A percentile compares a stretch with the other conserved stretches of the same genome.
These are phyloP conservation scores for Aspergillus sparsus DNA, from an alignment of 495 filamentous ascomycete genomes.

Conservation along the genomic window DNA sequence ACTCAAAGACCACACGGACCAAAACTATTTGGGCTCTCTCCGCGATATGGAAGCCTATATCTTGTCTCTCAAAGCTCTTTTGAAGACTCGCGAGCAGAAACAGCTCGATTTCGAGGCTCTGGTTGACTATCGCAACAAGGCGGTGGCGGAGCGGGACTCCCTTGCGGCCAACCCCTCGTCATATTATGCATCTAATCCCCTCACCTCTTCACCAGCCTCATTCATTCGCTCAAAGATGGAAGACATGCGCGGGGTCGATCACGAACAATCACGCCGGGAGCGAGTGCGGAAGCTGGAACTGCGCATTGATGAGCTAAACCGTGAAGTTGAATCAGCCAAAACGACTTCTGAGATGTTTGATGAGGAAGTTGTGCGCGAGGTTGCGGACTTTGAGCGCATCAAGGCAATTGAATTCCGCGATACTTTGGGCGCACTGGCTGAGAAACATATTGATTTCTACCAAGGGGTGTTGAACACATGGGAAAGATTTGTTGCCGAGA, in stretches of 20 bases:
- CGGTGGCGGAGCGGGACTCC: slow-evolving; percentile 81
- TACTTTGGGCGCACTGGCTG: slow-evolving; percentile 78
- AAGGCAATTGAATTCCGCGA: slow-evolving; percentile 90
- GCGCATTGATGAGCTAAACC: slow-evolving; percentile 83
- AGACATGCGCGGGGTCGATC: slow-evolving; percentile 94
- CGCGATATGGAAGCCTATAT: slow-evolving; percentile 95
- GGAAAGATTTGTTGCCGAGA: slow-evolving; percentile 85
- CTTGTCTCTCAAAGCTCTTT: slow-evolving; percentile 74
- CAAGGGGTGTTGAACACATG: slow-evolving; percentile 75
- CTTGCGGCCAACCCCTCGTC: slow-evolving; percentile 66
- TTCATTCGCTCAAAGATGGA: slow-evolving; percentile 95
- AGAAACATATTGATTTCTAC: slow-evolving; percentile 87
- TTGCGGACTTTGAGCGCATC: slow-evolving; percentile 92
- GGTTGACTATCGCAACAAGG: slow-evolving; percentile 91
- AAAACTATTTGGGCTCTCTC: slow-evolving; percentile 88
- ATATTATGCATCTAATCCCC: slow-evolving; percentile 58
- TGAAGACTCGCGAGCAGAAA: slow-evolving; percentile 95
- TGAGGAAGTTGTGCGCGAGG: slow-evolving; percentile 90
- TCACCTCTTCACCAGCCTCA: slow-evolving; percentile 69
- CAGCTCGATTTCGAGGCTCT: slow-evolving; percentile 96
- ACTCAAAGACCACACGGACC: slow-evolving; percentile 90
- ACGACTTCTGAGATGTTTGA: slow-evolving; percentile 84
- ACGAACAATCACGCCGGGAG: slow-evolving; percentile 86
- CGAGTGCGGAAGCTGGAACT: slow-evolving; percentile 86
- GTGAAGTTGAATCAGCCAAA: slow-evolving; percentile 84